Percentiles rank a stretch among this genome's conserved stretches.
Evolutionary conservation across 805 yeast species (phyloP).

Genomic region (Zygosaccharomyces pseudorouxii): DNA sequence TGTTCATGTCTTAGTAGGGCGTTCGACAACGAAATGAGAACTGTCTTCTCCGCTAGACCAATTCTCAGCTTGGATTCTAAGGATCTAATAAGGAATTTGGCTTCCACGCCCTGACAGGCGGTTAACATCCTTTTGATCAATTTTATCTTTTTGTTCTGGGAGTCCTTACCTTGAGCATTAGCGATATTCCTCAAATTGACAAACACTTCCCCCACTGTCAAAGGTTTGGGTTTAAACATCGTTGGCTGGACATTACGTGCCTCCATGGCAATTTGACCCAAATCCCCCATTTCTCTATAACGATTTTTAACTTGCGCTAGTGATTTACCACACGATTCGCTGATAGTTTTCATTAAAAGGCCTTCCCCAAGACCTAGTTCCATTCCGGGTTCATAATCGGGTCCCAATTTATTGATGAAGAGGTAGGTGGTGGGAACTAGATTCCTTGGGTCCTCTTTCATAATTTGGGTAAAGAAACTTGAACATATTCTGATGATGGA

Average conservation of each 20-base stretch:
- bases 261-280: conserved; percentile 81
- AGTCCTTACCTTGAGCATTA: conserved; percentile 66
- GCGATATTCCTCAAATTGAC: conserved; percentile 73
- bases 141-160: conserved; percentile 73
- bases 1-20: conserved; percentile 67
- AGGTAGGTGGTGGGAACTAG: conserved; percentile 73
- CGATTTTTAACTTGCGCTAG: conserved; percentile 65
- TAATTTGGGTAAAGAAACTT: conserved; percentile 61
- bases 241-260: conserved; percentile 84
- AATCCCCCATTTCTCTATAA: conserved; percentile 77
- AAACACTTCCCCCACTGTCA: conserved; percentile 72
- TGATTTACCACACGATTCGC: conserved; percentile 85
- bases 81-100: conserved; percentile 84
- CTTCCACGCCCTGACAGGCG: conserved; percentile 80
- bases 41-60: conserved; percentile 91
- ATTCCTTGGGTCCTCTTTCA: conserved; percentile 49
- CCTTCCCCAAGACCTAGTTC: conserved; percentile 95
- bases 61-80: conserved; percentile 90
- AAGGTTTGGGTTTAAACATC: conserved; percentile 86
- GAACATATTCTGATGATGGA: conserved; percentile 75
- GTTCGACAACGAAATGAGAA: conserved; percentile 75
- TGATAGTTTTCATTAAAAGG: conserved; percentile 76
- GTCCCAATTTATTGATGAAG: conserved; percentile 85
- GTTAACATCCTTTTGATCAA: conserved; percentile 80
- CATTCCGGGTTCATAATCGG: conserved; percentile 85